Evolutionary conservation across 148 eudicot genomes (phyloP).

Genomic region (Diospyros lotus): DNA sequence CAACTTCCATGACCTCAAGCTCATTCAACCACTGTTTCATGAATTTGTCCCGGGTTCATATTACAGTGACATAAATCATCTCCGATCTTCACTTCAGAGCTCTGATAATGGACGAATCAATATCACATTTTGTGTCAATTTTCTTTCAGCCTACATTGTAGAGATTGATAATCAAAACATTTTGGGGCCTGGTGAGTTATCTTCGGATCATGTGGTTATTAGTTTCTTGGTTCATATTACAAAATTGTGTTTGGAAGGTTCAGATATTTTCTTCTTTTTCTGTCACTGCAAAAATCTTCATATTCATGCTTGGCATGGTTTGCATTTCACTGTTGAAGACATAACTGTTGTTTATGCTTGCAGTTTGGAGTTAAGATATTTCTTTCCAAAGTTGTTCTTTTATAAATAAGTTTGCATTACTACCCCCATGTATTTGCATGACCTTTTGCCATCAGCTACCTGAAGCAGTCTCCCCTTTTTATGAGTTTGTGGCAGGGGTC

Average conservation of each 20-base stretch:
- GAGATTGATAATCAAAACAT: slow-evolving; percentile 71
- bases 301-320: not conserved
- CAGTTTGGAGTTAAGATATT: not conserved
- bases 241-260: not conserved
- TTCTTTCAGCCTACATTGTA: slow-evolving; percentile 66
- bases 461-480: not conserved
- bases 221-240: not conserved
- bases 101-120: slow-evolving; percentile 65
- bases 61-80: slow-evolving; percentile 50
- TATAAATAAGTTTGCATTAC: not conserved
- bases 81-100: slow-evolving; percentile 63
- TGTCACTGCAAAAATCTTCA: not conserved
- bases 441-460: not conserved
- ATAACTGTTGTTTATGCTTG: not conserved
- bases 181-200: slow-evolving; percentile 76
- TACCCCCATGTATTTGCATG: not conserved
- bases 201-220: not conserved
- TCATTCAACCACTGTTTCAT: slow-evolving; percentile 86
- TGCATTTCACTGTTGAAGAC: not conserved
- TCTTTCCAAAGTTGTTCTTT: not conserved
- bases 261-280: not conserved
- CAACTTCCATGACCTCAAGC: slow-evolving; percentile 65
- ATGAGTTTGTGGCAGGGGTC: too few species aligned
- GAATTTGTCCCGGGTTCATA: slow-evolving; percentile 86
- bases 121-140: slow-evolving; percentile 60